phyloP scores from a whole-genome alignment of 2,329 filamentous ascomycete species.

The Fusarium fracticaudum region DNA sequence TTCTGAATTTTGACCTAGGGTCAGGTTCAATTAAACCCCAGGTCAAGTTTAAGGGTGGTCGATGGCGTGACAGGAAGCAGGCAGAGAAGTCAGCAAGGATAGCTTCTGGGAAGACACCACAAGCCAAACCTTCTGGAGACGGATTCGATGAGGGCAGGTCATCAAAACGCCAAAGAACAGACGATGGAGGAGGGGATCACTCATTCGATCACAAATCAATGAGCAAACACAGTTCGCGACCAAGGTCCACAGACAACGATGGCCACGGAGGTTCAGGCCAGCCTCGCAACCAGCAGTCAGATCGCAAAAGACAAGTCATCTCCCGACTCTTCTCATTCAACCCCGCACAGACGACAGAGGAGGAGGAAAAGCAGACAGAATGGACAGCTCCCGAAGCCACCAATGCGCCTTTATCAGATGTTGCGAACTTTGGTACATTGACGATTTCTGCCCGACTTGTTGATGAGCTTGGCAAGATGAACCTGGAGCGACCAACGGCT shows the following conservation, averaged over 20 bases:
- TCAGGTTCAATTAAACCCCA: constrained; percentile 71
- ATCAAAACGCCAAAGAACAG: constrained; percentile 57
- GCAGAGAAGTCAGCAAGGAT: constrained; percentile 58
- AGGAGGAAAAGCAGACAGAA: constrained; percentile 59
- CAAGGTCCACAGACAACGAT: constrained; percentile 23
- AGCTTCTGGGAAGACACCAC: constrained; percentile 32
- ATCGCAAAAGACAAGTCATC: constrained; percentile 69
- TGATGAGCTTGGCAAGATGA: constrained; percentile 85
- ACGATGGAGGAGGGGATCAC: constrained; percentile 24
- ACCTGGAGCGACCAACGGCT: constrained; percentile 88
- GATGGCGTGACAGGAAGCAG: constrained; percentile 87
- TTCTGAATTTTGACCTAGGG: constrained; percentile 88
- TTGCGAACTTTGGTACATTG: constrained; percentile 86
- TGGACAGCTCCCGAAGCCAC: constrained; percentile 76
- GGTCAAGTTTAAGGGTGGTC: constrained; percentile 84
- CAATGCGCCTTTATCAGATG: constrained; percentile 88
- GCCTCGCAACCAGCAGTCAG: constrained; percentile 35
- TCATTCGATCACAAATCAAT: constrained; percentile 28
- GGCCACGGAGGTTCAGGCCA: constrained; percentile 25
- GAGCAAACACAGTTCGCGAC: constrained; percentile 16
- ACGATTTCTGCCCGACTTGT: constrained; percentile 85
- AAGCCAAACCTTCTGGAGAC: constrained; percentile 34
- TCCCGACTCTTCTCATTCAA: constrained; percentile 95
- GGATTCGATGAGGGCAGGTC: constrained; percentile 47
- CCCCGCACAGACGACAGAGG: constrained; percentile 73